Base-by-base conservation (phyloP, 306 rosid species). In the Amphicarpaea edgeworthii region DNA sequence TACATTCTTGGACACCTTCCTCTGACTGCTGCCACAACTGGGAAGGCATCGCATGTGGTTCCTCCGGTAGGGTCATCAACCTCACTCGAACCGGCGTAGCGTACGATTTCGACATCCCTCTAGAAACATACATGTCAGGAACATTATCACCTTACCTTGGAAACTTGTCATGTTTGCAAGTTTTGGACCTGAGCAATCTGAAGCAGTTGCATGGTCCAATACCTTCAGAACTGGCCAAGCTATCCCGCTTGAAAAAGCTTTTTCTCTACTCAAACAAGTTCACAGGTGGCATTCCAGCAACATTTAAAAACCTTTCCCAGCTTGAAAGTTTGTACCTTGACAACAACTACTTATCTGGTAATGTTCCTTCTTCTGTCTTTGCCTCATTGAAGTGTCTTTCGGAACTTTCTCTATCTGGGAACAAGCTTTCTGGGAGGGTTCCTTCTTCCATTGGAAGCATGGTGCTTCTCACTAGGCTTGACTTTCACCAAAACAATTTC, bases 141-240 rank as follows among this genome's bases (percentile, higher is more conserved):
- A 62, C 90, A 0, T 21, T 91, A 3, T 91, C 93, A 45, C 93
- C 93, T 70, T 91, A 46, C 60, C 89, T 91, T 8, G 93, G 89
- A 17, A 91, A 88, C 87, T 79, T 91, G 64, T 73, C 92, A 0
- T 51, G 34, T 53, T 84, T 88, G 38, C 81, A 79, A 65, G 24
- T 78, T 78, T 83, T 87, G 30, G 90, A 87, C 77, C 83, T 91
- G 12, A 71, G 87, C 64, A 77, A 72, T 66, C 87, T 88, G 23
- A 87, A 84, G 75, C 26, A 85, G 41, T 42, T 88, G 68, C 78
- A 77, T 17, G 90, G 96, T 68, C 81, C 86, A 11, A 85, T 91
- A 19, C 93, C 96, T 2, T 16, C 17, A 1, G 84, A 87, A 47
- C 40, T 88, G 1, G 88, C 88, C 61, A 83, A 79, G 41, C 49